A percentile compares a stretch with the other conserved stretches of the same genome.
phyloP scores from a whole-genome alignment of 257 asterid species.

The Przewalskia tangutica region DNA sequence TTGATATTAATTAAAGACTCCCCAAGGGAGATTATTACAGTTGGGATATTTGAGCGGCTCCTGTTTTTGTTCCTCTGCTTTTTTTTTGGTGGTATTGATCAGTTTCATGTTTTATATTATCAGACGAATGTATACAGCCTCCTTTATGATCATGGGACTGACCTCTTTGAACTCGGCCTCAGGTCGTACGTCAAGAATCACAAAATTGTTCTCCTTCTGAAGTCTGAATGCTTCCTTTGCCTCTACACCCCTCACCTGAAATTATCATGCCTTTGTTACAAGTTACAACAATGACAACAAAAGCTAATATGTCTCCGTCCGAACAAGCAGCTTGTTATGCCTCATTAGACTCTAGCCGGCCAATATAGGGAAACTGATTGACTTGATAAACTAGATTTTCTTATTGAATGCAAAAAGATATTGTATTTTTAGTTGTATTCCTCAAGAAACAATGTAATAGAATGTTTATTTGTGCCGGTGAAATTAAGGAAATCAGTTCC shows the following conservation, averaged over 20 bases:
- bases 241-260: constrained; percentile 92
- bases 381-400: neutral
- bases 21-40: too few species aligned
- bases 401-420: neutral
- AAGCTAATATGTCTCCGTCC: neutral
- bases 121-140: too few species aligned
- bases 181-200: constrained; percentile 88
- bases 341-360: neutral
- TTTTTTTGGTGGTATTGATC: neutral
- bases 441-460: neutral
- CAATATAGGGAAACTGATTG: too few species aligned
- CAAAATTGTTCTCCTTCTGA: constrained; percentile 65
- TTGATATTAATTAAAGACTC: too few species aligned
- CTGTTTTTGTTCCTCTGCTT: neutral
- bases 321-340: neutral
- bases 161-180: constrained; percentile 95
- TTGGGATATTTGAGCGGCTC: neutral
- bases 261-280: neutral
- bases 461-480: neutral
- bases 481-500: neutral
- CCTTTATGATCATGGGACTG: neutral
- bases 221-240: constrained; percentile 78
- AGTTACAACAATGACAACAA: neutral
- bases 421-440: neutral
- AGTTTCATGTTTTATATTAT: neutral